phyloP scores from a whole-genome alignment of 768 basidiomycete species.

The Termitomyces sp. region DNA sequence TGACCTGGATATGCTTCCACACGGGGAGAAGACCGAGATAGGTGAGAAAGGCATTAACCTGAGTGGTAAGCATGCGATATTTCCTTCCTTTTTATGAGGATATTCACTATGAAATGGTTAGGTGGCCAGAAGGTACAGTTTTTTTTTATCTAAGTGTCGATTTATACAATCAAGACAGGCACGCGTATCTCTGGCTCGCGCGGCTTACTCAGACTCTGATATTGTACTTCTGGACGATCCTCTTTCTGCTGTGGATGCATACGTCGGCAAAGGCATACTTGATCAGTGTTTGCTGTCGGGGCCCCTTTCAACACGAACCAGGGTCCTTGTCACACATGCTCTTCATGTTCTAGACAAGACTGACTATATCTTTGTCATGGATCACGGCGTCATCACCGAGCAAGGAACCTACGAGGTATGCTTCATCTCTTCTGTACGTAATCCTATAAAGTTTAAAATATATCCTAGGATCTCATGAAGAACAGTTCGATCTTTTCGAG shows the following conservation, averaged over 20 bases:
- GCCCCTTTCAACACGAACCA: slow-evolving; percentile 46
- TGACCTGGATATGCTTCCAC: slow-evolving; percentile 66
- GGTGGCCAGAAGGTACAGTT: slow-evolving; percentile 31
- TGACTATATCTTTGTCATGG: slow-evolving; percentile 62
- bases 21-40: slow-evolving; percentile 66
- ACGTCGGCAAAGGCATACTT: slow-evolving; percentile 63
- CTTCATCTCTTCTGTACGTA: slow-evolving; percentile 2
- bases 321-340: slow-evolving; percentile 58
- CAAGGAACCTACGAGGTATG: slow-evolving; percentile 53
- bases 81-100: background rate
- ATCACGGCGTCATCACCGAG: slow-evolving; percentile 52
- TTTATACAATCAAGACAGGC: slow-evolving; percentile 32
- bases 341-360: slow-evolving; percentile 52
- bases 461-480: slow-evolving; percentile 36
- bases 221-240: slow-evolving; percentile 81
- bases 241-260: slow-evolving; percentile 72
- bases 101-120: slow-evolving; percentile 3
- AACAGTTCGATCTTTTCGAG: slow-evolving; percentile 37
- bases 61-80: slow-evolving; percentile 34
- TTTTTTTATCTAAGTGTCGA: background rate
- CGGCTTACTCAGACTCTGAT: slow-evolving; percentile 68
- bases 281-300: slow-evolving; percentile 54
- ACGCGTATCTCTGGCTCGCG: slow-evolving; percentile 71
- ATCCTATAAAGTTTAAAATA: background rate
- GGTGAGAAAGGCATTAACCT: slow-evolving; percentile 75